Evolutionary conservation across 257 asterid genomes (phyloP), one percentile per base, ranked within the genome.

Genomic region (Leptodermis oblonga): DNA sequence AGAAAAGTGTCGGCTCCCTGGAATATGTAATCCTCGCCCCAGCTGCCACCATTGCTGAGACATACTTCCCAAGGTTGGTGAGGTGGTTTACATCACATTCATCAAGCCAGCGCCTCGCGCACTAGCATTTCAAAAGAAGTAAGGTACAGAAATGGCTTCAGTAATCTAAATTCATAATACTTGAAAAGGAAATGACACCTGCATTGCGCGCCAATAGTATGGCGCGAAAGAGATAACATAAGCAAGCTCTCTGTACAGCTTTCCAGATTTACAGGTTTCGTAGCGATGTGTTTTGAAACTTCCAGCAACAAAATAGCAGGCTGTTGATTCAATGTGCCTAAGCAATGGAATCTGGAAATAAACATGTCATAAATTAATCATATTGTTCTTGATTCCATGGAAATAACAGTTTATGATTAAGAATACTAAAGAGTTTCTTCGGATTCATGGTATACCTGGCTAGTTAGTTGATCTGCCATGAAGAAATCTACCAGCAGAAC

Each of bases 401-500:
- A 48, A 9, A 10, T 11, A 3, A n/a, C n/a, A 28, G 55, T 49
- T 36, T 3, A 52, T 20, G 6, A 18, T 15, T 41, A 34, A 39
- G n/a, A 76, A 3, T 4, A 4, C 30, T 10, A 11, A 17, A 48
- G 14, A 33, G 14, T 55, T 65, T 53, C 55, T 14, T 62, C 45
- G 25, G 46, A 46, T 1, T 20, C 28, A n/a, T n/a, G n/a, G n/a
- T 56, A 61, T 84, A 93, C 99, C 97, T 93, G 97, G 73, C 99
- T 94, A 5, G 99, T 94, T 1, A 94, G 87, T 72, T 94, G 99
- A 79, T 94, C 97, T 48, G 99, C 99, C 99, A 94, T 94, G 90
- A 91, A 91, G 76, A 94, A 89, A 42, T 94, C 97, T 1, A 86
- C 99, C 95, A 94, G 26, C 86, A 89, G 70, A 63, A 90, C 97